Base-by-base conservation (phyloP, 257 asterid genomes). In the Schizonepeta tenuifolia region DNA sequence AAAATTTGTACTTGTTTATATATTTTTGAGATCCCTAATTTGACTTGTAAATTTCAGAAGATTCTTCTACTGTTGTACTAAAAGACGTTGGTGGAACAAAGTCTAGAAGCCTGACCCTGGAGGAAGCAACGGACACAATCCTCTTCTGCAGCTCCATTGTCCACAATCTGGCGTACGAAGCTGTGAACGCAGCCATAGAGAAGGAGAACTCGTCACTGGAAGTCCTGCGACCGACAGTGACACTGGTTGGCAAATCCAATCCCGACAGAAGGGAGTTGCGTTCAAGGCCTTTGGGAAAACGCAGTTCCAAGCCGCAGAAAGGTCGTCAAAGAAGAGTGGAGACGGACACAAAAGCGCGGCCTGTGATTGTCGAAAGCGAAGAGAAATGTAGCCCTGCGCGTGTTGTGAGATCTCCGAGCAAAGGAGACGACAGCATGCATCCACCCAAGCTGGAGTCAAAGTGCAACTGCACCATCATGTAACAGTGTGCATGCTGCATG, bases 81-180 rank as follows among this genome's bases (percentile, higher is more conserved):
- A 89, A 87, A 73, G 90, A 82, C 64, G 68, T 49, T 47, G 77
- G 78, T 46, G 82, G 89, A 65, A 58, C 66, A 33, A 83, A 80
- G 58, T 51, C 84, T 5, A 84, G 86, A 82, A 92, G 92, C 91
- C 80, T 86, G 69, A 92, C 96, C 36, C 83, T 90, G 3, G 99
- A 95, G 78, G 99, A 95, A 86, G 99, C 97, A 76, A 92, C 99
- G 1, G 96, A 95, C 49, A 80, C 96, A 7, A 92, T 90, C 76
- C 97, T 95, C 82, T 89, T 92, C 86, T 92, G 98, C 86, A 88
- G 97, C 78, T 95, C 99, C 56, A 90, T 92, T 33, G 94, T 90
- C 82, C 97, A 95, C 84, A 87, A 84, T 57, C 80, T 95, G 36
- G 98, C 90, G 53, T 88, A 86, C 35, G 84, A 86, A 69, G 98